A percentile compares a stretch with the other conserved stretches of the same genome.
phyloP scores from a whole-genome alignment of 179 eudicot genomes.

The Heliamphora pulchella region DNA sequence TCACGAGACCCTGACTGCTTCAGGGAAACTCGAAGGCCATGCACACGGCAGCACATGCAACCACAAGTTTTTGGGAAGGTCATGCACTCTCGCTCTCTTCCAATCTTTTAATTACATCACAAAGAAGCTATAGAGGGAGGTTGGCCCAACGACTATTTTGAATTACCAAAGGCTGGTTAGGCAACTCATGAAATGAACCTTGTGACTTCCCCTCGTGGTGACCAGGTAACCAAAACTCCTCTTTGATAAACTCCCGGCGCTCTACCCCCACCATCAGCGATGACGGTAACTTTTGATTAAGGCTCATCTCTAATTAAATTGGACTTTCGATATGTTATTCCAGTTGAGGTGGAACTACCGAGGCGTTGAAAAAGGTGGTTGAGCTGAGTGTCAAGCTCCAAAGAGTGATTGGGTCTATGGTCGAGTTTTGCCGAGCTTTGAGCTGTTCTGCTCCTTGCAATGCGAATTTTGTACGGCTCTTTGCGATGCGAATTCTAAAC shows the following conservation, averaged over 20 bases:
- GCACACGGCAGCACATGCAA: constrained; percentile 92
- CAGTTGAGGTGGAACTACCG: too few relatives aligned
- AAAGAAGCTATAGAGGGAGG: constrained; percentile 78
- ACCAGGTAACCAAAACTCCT: constrained; percentile 35
- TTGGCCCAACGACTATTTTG: constrained; percentile 56
- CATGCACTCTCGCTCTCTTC: constrained; percentile 88
- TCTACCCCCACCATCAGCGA: too few relatives aligned
- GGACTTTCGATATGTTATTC: too few relatives aligned
- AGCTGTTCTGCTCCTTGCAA: too few relatives aligned
- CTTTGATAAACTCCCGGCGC: constrained; percentile 53
- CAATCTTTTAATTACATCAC: constrained; percentile 73
- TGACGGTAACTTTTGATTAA: too few relatives aligned
- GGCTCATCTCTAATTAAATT: too few relatives aligned
- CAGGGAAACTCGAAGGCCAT: constrained; percentile 83
- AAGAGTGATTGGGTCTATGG: too few relatives aligned
- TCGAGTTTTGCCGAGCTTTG: too few relatives aligned
- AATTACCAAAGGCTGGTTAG: constrained; percentile 31
- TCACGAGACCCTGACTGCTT: constrained; percentile 94
- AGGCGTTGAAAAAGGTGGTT: too few relatives aligned
- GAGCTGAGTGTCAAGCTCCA: too few relatives aligned
- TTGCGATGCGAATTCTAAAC: too few relatives aligned
- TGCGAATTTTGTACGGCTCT: too few relatives aligned
- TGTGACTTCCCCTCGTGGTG: constrained; percentile 41
- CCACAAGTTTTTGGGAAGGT: constrained; percentile 86
- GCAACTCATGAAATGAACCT: constrained; percentile 33